Percentiles rank a stretch among this genome's conserved stretches.
Conservation (phyloP, 2,329 filamentous ascomycete genomes). For the Coleophoma crateriformis region DNA sequence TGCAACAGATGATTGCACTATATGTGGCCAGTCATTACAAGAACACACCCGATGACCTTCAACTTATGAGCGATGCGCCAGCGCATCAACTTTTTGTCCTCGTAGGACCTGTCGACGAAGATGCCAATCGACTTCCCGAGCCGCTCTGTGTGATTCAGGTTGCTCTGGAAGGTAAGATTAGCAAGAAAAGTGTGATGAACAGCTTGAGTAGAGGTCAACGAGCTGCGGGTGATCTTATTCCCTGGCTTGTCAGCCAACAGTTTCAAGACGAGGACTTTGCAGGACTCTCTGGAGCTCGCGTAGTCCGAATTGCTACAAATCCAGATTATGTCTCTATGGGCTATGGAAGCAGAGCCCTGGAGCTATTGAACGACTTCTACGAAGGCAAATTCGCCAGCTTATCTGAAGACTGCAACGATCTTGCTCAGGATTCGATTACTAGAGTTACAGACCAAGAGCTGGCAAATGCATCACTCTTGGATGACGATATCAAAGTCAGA, state of each 20-base stretch:
- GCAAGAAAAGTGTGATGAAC: slow-evolving; percentile 84
- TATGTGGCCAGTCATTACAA: slow-evolving; percentile 98
- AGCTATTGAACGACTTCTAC: slow-evolving; percentile 87
- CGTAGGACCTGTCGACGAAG: slow-evolving; percentile 76
- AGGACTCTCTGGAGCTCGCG: slow-evolving; percentile 80
- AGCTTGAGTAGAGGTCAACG: slow-evolving; percentile 83
- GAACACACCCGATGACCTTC: slow-evolving; percentile 96
- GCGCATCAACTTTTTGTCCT: slow-evolving; percentile 95
- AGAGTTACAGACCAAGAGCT: slow-evolving; percentile 81
- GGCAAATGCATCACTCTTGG: slow-evolving; percentile 66
- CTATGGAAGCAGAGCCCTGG: slow-evolving; percentile 83
- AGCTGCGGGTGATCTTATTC: slow-evolving; percentile 88
- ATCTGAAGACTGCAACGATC: slow-evolving; percentile 59
- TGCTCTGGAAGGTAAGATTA: slow-evolving; percentile 90
- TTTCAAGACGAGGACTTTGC: slow-evolving; percentile 98
- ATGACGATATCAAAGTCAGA: slow-evolving; percentile 84
- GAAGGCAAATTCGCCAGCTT: slow-evolving; percentile 86
- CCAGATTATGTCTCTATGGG: slow-evolving; percentile 91
- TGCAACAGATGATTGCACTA: slow-evolving; percentile 96
- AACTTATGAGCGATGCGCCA: slow-evolving; percentile 95
- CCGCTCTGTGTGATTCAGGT: slow-evolving; percentile 94
- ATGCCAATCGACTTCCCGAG: slow-evolving; percentile 75
- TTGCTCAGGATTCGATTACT: slow-evolving; percentile 56
- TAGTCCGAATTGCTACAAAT: slow-evolving; percentile 94
- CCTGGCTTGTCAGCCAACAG: slow-evolving; percentile 95